Conservation (phyloP, 805 yeast species). For the Tetrapisispora fleetii region DNA sequence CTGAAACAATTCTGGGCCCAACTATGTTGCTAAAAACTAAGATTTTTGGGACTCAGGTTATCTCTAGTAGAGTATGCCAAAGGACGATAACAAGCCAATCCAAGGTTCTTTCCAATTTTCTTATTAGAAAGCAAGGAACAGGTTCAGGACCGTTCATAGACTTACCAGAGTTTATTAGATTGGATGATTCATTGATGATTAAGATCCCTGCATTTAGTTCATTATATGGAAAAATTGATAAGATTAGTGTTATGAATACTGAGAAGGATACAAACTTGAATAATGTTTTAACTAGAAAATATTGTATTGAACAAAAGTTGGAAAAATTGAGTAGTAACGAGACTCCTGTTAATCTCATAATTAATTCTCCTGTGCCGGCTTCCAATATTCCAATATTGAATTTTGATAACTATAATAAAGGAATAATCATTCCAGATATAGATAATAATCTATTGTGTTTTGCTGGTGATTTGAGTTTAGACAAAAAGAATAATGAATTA, state of each 20-base stretch:
- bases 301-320: constrained; percentile 5
- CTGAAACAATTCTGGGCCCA: neutral
- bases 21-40: too few species aligned
- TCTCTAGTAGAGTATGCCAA: neutral
- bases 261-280: constrained; percentile 2
- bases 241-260: constrained; percentile 12
- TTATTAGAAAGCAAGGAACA: constrained; percentile 16
- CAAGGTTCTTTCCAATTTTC: constrained; percentile 7
- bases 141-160: constrained; percentile 27
- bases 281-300: constrained; percentile 5
- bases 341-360: constrained; percentile 21
- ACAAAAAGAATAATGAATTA: constrained; percentile 7
- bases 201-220: constrained; percentile 17
- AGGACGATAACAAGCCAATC: neutral
- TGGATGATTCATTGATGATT: constrained; percentile 15
- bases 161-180: constrained; percentile 14
- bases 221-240: constrained; percentile 13
- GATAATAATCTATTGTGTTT: constrained; percentile 14
- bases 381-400: constrained; percentile 19
- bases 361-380: constrained; percentile 21
- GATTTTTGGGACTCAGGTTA: neutral
- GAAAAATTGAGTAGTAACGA: constrained; percentile 12
- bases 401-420: constrained; percentile 14
- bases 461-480: constrained; percentile 16
- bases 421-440: constrained; percentile 18